Base-by-base conservation (phyloP, 1,139 yeast species). In the Candida sp. region DNA sequence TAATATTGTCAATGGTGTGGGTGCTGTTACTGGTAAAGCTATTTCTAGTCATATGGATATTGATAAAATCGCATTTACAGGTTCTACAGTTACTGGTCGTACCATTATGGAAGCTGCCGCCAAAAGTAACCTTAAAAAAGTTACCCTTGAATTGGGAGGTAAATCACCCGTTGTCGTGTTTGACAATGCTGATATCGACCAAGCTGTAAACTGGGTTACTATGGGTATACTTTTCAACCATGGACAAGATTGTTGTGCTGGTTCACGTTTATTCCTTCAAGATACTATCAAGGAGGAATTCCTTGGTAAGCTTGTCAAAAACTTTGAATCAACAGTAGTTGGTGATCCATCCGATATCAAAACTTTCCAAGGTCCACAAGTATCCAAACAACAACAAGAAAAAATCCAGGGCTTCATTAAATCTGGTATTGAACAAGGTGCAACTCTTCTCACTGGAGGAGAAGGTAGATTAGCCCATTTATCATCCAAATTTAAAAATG, bases 221-320 rank as follows among this genome's bases (percentile, higher is more conserved):
- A 80, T 59, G 57, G 83, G 61, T 65, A 79, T 57, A 68, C 84
- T 61, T 69, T 83, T 70, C 73, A 83, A 70, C 73, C 85, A 77
- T 80, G 97, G 97, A 32, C 97, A 90, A 64, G 84, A 89, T 38
- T 90, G 97, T 70, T 84, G 95, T 36, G 89, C 96, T 43, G 88
- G 91, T 43, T 89, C 93, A 49, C 75, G 97, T 50, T 75, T 89
- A 27, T 86, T 84, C 53, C 84, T 88, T 23, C 91, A 88, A 52
- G 88, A 81, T 48, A 61, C 74, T 3, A 66, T 88, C 33, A 85
- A 86, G 60, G 95, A 88, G 47, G 73, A 79, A 56, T 75, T 76
- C 1, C 74, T 77, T 48, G 84, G 89, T 23, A 56, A 66, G 8
- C 58, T 70, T 42, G 45, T 50, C 5, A 79, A 84, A 54, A 75